These are phyloP conservation scores for Colletotrichum australisinense DNA, from an alignment of 2,329 filamentous ascomycete genomes.

Conservation along the genomic window DNA sequence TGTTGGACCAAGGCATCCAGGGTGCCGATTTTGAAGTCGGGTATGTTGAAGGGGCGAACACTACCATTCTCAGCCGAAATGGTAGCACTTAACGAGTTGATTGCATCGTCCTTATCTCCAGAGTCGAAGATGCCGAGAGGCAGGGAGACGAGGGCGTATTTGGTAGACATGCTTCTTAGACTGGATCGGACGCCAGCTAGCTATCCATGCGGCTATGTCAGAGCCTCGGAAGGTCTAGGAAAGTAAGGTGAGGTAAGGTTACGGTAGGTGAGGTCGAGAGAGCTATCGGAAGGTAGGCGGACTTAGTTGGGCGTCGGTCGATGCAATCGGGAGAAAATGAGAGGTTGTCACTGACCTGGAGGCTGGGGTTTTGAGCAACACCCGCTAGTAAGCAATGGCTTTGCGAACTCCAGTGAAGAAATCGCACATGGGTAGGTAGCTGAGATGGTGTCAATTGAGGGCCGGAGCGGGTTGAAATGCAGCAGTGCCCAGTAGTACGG, in stretches of 20 bases:
- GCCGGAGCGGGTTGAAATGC: background rate
- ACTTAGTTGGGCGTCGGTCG: background rate
- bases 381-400: background rate
- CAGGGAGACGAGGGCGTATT: slow-evolving; percentile 90
- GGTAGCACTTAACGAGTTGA: slow-evolving; percentile 73
- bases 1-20: slow-evolving; percentile 95
- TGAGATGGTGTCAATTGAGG: background rate
- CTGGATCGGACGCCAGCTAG: background rate
- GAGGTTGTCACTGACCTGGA: background rate
- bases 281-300: background rate
- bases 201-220: slow-evolving; percentile 15
- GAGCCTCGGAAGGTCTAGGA: background rate
- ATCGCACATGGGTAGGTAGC: background rate
- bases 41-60: slow-evolving; percentile 82
- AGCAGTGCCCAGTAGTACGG: background rate
- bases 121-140: slow-evolving; percentile 88
- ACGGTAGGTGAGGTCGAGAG: background rate
- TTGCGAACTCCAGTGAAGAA: background rate
- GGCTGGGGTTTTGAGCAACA: background rate
- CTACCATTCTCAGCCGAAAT: slow-evolving; percentile 80
- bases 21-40: slow-evolving; percentile 97
- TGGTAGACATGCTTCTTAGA: slow-evolving; percentile 58
- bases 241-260: background rate
- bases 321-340: background rate
- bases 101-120: slow-evolving; percentile 82